Conservation (phyloP, 2,329 filamentous ascomycete genomes). For the Zasmidium cellare region DNA sequence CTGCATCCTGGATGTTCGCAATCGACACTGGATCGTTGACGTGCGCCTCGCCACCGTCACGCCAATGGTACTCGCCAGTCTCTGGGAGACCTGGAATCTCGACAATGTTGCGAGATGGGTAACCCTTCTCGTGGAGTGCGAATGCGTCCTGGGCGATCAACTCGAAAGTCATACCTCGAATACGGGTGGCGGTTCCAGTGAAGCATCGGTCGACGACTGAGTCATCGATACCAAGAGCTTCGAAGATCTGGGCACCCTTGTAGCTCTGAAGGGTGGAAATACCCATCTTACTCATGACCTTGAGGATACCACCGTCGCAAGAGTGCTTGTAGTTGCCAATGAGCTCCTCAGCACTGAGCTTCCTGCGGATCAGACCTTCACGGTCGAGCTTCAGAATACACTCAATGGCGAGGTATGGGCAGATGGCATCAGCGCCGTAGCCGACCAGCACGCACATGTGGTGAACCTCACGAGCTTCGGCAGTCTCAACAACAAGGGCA, state of each 20-base stretch:
- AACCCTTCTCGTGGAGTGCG: slow-evolving; percentile 91
- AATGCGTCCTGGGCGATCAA: slow-evolving; percentile 92
- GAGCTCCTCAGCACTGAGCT: slow-evolving; percentile 75
- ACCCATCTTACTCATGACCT: slow-evolving; percentile 99
- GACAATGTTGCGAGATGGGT: slow-evolving; percentile 75
- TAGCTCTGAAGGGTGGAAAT: slow-evolving; percentile 95
- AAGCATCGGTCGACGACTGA: slow-evolving; percentile 92
- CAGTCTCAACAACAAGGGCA: slow-evolving; percentile 86
- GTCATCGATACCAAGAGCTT: slow-evolving; percentile 91
- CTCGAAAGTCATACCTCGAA: slow-evolving; percentile 91
- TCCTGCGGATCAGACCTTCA: slow-evolving; percentile 89
- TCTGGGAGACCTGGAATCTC: slow-evolving; percentile 79
- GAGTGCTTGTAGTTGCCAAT: slow-evolving; percentile 97
- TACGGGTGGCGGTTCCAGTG: slow-evolving; percentile 88
- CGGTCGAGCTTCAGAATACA: slow-evolving; percentile 96
- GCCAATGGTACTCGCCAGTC: slow-evolving; percentile 97
- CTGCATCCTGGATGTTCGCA: slow-evolving; percentile 95
- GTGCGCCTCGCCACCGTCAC: slow-evolving; percentile 91
- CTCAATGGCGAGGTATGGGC: slow-evolving; percentile 93
- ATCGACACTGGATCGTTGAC: slow-evolving; percentile 94
- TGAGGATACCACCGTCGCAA: slow-evolving; percentile 91
- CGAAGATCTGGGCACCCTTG: slow-evolving; percentile 97
- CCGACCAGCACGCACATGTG: slow-evolving; percentile 98
- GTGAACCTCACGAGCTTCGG: slow-evolving; percentile 93
- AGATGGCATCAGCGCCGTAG: slow-evolving; percentile 91